Percentiles rank a stretch among this genome's conserved stretches.
Evolutionary conservation across 148 eudicot species (phyloP).

Genomic region (Camellia sinensis): DNA sequence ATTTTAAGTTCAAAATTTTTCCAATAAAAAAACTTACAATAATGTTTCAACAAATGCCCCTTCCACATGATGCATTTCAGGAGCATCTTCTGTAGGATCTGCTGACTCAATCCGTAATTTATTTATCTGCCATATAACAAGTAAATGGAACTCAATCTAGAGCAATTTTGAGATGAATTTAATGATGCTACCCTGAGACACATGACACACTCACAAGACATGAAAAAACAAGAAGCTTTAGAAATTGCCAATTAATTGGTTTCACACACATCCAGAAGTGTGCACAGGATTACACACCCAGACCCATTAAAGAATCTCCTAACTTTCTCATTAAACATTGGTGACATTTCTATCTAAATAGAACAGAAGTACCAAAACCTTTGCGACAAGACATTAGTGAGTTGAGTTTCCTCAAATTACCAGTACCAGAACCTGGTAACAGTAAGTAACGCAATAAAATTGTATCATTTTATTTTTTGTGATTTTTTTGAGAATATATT

Average conservation of each 20-base stretch:
- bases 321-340: too few species aligned
- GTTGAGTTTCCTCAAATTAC: not conserved
- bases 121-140: conserved; percentile 40
- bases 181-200: not conserved
- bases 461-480: not conserved
- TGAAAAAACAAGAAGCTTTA: not conserved
- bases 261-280: too few species aligned
- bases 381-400: not conserved
- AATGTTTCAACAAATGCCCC: conserved; percentile 86
- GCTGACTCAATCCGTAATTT: conserved; percentile 53
- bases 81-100: conserved; percentile 62
- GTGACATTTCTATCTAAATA: too few species aligned
- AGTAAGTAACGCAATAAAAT: not conserved
- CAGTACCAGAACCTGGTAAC: not conserved
- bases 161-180: conserved; percentile 3
- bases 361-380: not conserved
- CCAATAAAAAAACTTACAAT: conserved; percentile 32
- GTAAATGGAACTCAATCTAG: not conserved
- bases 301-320: too few species aligned
- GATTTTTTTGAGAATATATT: not conserved
- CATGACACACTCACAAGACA: not conserved
- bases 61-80: conserved; percentile 79
- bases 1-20: not conserved
- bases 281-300: too few species aligned
- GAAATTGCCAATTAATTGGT: not conserved